Base-by-base conservation (phyloP, 2,329 filamentous ascomycete genomes). In the Diaporthe nobilis region DNA sequence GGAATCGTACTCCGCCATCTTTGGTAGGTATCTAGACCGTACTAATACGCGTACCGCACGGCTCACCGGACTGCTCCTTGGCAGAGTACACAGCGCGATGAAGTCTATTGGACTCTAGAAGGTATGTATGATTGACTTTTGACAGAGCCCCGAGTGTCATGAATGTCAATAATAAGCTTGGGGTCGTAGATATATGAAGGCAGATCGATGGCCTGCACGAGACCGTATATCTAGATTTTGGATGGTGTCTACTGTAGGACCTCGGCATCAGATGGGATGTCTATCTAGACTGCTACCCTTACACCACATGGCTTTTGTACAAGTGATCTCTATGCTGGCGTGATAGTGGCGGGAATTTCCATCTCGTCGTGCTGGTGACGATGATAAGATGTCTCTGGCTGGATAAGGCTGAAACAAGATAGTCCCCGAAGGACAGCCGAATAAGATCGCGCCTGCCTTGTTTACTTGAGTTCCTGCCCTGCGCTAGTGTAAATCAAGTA, bases 371-470 rank as follows among this genome's bases (percentile, higher is more conserved):
- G n/a, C 51, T 60, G 20, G 22, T 37, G 17, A 60, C 5, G 8
- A n/a, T 60, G 55, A 37, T 37, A 3, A 25, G 31, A 22, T 37
- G 25, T 13, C 10, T 4, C 3, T n/a, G 15, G 9, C 31, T 60
- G 31, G 15, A 60, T 58, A 13, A n/a, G 34, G 34, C 55, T 37
- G 55, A 60, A 37, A 31, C 31, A 37, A 60, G 17, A 37, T 60
- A 60, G 9, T 60, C 55, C 55, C 55, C 55, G 55, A 60, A n/a
- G 34, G 31, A 60, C 9, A 37, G 28, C 55, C 55, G 31, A 60
- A n/a, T 12, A 9, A 20, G 20, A n/a, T 20, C 55, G 20, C 31
- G 10, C 20, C 22, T 22, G 34, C 2, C 31, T 60, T 37, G 13
- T 37, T 60, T 37, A n/a, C 31, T 60, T 37, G 31, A 37, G 55